Base-by-base conservation (phyloP, 1,284 basidiomycete genomes). In the Inonotus obliquus region DNA sequence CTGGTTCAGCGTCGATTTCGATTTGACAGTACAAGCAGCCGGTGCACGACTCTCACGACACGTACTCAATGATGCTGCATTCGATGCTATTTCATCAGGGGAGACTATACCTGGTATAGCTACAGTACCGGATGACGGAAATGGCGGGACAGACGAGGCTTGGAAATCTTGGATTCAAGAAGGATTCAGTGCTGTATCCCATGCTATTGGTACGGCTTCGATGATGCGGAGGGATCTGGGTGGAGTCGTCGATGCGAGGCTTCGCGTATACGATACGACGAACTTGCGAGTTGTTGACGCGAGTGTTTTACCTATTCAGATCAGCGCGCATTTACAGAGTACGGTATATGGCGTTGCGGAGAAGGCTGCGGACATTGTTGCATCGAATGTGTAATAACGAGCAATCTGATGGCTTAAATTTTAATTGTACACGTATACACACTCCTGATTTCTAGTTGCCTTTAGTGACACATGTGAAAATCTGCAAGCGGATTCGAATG, bases 1-100 rank as follows among this genome's bases (percentile, higher is more conserved):
- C 68, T 83, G 78, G 68, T 84, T 81, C 70, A 69, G 70, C 62
- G 73, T 78, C 39, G 74, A 76, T 57, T 74, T 77, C 61, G 81
- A 84, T 66, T 69, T 83, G 41, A 73, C 77, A 60, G 74, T 81
- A 11, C 81, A 84, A 66, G 76, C n/a, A n/a, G n/a, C n/a, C n/a
- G n/a, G n/a, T n/a, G n/a, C 79, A 0, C 75, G 79, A 1, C 71
- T 83, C 13, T 70, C 78, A 0, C 74, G 81, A n/a, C 74, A 72
- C 54, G 75, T 82, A 25, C 69, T 84, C 47, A 71, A 70, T 21
- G 76, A 71, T 21, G 65, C 75, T 19, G 81, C 81, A 2, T 67
- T 68, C 37, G 47, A 32, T 27, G 52, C 59, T 35, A 48, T 63
- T 39, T 56, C 37, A 19, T 23, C 52, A 37, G 62, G 62, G 11